Evolutionary conservation across 345 rosid genomes (phyloP).

Genomic region (Syzygium jambos): DNA sequence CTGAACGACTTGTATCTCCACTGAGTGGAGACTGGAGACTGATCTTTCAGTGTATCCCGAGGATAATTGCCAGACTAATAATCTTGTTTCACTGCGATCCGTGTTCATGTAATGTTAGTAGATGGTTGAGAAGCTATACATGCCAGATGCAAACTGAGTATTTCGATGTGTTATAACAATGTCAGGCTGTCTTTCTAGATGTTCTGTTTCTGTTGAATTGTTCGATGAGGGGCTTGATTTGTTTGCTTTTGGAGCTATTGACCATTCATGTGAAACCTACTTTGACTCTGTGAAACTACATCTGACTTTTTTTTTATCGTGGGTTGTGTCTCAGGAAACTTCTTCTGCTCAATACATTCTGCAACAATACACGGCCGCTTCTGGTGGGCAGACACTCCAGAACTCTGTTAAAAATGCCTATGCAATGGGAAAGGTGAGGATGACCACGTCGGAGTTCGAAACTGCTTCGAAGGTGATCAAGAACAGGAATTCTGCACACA

Average conservation of each 20-base stretch:
- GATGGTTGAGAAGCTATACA: not conserved
- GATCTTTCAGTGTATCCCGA: not conserved
- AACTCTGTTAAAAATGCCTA: conserved; percentile 7
- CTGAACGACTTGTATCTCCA: not conserved
- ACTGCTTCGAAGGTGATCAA: conserved; percentile 9
- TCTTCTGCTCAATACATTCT: conserved; percentile 12
- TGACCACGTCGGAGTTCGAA: conserved; percentile 9
- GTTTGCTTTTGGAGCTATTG: not conserved
- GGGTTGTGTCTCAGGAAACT: conserved; percentile 6
- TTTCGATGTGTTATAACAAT: not conserved
- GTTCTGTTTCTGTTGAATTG: too few species aligned
- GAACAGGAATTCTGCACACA: conserved; percentile 5
- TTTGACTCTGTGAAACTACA: not conserved
- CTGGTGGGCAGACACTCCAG: conserved; percentile 10
- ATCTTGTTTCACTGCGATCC: not conserved
- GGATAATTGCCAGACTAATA: too few species aligned
- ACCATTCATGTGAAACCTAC: not conserved
- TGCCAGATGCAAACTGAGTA: not conserved
- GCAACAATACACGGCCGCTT: conserved; percentile 12
- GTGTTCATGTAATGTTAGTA: not conserved
- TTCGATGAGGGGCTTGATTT: not conserved
- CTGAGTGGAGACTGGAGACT: not conserved
- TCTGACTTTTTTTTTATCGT: not conserved
- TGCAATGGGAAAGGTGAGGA: conserved; percentile 11
- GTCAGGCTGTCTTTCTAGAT: not conserved